A percentile compares a stretch with the other conserved stretches of the same genome.
phyloP scores from a whole-genome alignment of 1,284 basidiomycete genomes.

The Boletus smithii region DNA sequence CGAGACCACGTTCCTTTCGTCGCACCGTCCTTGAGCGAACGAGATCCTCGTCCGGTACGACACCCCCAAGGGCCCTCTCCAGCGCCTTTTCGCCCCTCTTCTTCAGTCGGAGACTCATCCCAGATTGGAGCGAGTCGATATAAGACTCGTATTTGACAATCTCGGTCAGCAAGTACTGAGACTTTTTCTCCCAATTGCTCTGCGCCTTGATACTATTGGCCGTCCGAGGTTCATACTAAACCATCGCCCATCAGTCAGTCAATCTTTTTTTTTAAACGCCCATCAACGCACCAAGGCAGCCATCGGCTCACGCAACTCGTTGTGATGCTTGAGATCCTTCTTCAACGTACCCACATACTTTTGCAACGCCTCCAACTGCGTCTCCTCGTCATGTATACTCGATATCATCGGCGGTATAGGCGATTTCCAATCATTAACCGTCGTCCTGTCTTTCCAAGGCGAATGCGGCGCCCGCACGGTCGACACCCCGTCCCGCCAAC shows the following conservation, averaged over 20 bases:
- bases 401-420: slow-evolving; percentile 80
- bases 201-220: slow-evolving; percentile 73
- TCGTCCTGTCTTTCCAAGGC: slow-evolving; percentile 72
- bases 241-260: slow-evolving; percentile 7
- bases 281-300: slow-evolving; percentile 61
- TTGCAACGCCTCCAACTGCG: slow-evolving; percentile 82
- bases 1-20: slow-evolving; percentile 48
- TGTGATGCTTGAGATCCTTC: slow-evolving; percentile 79
- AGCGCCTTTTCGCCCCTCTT: slow-evolving; percentile 85
- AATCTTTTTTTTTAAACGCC: not conserved
- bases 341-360: slow-evolving; percentile 78
- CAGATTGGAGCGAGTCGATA: slow-evolving; percentile 79
- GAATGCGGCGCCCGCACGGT: slow-evolving; percentile 62
- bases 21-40: slow-evolving; percentile 38
- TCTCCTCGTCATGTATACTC: slow-evolving; percentile 88
- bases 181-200: slow-evolving; percentile 91
- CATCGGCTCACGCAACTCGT: slow-evolving; percentile 84
- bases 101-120: slow-evolving; percentile 78
- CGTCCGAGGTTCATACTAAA: slow-evolving; percentile 77
- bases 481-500: slow-evolving; percentile 59
- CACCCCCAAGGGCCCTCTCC: slow-evolving; percentile 63
- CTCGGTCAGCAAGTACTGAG: slow-evolving; percentile 84
- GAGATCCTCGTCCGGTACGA: slow-evolving; percentile 40
- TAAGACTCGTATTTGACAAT: slow-evolving; percentile 97
- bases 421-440: slow-evolving; percentile 92